These are phyloP conservation scores for Syncephalis plumigaleata DNA, from an alignment of 371 early-diverging fungal species.

Conservation along the genomic window DNA sequence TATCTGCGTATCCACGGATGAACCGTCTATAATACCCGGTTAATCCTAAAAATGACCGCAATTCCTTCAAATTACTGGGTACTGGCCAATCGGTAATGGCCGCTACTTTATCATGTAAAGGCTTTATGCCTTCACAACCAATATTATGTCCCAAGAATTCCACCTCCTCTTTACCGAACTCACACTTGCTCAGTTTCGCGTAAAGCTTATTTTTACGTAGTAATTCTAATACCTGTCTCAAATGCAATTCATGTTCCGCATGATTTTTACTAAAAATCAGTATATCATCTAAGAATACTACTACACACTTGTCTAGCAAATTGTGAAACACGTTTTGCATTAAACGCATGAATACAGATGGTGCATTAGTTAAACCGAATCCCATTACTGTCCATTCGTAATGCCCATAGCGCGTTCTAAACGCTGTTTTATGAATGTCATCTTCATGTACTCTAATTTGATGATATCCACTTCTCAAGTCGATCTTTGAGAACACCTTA, in stretches of 20 bases:
- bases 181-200: conserved; percentile 27
- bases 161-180: conserved; percentile 13
- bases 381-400: conserved; percentile 24
- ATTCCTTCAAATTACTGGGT: conserved; percentile 13
- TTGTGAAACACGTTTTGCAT: conserved; percentile 18
- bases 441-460: conserved; percentile 7
- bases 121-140: conserved; percentile 6
- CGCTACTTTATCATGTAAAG: conserved; percentile 15
- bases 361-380: conserved; percentile 26
- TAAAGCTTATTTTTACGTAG: conserved; percentile 16
- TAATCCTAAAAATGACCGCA: conserved; percentile 28
- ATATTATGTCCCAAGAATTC: conserved; percentile 24
- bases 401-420: conserved; percentile 17
- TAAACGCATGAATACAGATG: conserved; percentile 19
- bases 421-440: conserved; percentile 15
- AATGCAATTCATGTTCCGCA: conserved; percentile 23
- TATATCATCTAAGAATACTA: conserved; percentile 37
- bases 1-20: conserved; percentile 17
- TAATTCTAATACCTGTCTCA: conserved; percentile 13
- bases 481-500: conserved; percentile 14
- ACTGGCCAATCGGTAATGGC: conserved; percentile 18
- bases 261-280: conserved; percentile 24
- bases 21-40: conserved; percentile 28
- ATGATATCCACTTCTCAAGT: conserved; percentile 14
- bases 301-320: conserved; percentile 15